Conservation (phyloP, 371 early-diverging fungal genomes). For the Circinella minor region DNA sequence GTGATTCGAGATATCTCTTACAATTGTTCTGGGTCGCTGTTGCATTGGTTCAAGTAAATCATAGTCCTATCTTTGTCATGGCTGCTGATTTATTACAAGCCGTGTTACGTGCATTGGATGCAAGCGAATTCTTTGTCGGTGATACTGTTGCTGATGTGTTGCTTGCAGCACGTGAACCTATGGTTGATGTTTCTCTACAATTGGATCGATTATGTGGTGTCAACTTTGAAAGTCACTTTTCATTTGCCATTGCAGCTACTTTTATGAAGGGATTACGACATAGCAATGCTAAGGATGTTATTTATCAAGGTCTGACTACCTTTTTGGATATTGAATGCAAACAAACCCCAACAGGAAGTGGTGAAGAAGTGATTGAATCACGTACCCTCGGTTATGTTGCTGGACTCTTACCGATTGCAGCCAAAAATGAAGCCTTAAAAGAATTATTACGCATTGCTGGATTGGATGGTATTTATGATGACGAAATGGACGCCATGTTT, state of each 20-base stretch:
- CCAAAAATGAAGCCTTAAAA: slow-evolving; percentile 64
- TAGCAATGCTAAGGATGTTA: slow-evolving; percentile 71
- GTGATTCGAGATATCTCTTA: slow-evolving; percentile 77
- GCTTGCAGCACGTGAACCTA: slow-evolving; percentile 73
- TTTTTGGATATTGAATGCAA: slow-evolving; percentile 76
- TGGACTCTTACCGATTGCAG: slow-evolving; percentile 73
- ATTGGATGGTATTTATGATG: slow-evolving; percentile 51
- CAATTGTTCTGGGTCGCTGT: slow-evolving; percentile 91
- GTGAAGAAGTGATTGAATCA: slow-evolving; percentile 51
- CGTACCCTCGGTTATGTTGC: slow-evolving; percentile 79
- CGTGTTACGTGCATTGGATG: slow-evolving; percentile 77
- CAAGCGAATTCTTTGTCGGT: slow-evolving; percentile 72
- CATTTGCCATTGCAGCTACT: slow-evolving; percentile 83
- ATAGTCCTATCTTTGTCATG: slow-evolving; percentile 75
- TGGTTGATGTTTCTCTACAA: slow-evolving; percentile 68
- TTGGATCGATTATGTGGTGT: slow-evolving; percentile 79
- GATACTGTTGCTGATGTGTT: slow-evolving; percentile 70
- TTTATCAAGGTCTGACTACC: slow-evolving; percentile 71
- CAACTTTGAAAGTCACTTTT: slow-evolving; percentile 85
- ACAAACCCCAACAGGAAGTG: slow-evolving; percentile 37
- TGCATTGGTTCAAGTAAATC: slow-evolving; percentile 84
- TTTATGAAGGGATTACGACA: slow-evolving; percentile 86
- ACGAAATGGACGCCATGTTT: slow-evolving; percentile 34
- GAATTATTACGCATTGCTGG: slow-evolving; percentile 67
- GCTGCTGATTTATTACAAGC: slow-evolving; percentile 75